Conservation (phyloP, 2,329 filamentous ascomycete genomes). For the Teratosphaeria destructans region DNA sequence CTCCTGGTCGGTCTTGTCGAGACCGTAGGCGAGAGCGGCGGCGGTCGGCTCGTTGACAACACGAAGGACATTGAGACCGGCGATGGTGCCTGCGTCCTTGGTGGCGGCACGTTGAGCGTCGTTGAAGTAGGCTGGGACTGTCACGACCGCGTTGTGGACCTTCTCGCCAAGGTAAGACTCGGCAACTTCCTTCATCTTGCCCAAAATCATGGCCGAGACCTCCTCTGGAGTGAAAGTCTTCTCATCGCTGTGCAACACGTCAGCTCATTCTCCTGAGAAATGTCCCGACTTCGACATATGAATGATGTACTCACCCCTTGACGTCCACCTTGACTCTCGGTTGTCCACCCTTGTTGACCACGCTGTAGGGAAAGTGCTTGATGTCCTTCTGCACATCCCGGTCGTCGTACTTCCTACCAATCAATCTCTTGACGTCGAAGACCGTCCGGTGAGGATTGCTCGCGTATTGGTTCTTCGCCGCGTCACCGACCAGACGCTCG, state of each 20-base stretch:
- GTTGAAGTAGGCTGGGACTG: conserved; percentile 97
- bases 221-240: conserved; percentile 75
- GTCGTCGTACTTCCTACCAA: conserved; percentile 42
- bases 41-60: conserved; percentile 97
- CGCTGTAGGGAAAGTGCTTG: conserved; percentile 98
- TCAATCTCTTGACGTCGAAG: conserved; percentile 41
- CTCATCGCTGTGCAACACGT: conserved; percentile 25
- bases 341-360: conserved; percentile 81
- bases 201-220: conserved; percentile 68
- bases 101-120: conserved; percentile 96
- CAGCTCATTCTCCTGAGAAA: conserved; percentile 1
- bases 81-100: conserved; percentile 95
- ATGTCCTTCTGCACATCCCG: conserved; percentile 84
- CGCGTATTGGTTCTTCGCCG: conserved; percentile 82
- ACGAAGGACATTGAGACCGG: conserved; percentile 91
- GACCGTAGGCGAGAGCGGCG: conserved; percentile 87
- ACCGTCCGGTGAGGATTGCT: conserved; percentile 40
- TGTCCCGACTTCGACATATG: neutral
- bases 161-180: conserved; percentile 84
- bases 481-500: conserved; percentile 92
- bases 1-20: conserved; percentile 86
- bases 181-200: conserved; percentile 94
- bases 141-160: conserved; percentile 92
- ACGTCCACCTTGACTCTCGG: conserved; percentile 71
- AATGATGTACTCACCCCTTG: conserved; percentile 33